Evolutionary conservation across 116 monocot species (phyloP).

Genomic region (Thalassia testudinum): DNA sequence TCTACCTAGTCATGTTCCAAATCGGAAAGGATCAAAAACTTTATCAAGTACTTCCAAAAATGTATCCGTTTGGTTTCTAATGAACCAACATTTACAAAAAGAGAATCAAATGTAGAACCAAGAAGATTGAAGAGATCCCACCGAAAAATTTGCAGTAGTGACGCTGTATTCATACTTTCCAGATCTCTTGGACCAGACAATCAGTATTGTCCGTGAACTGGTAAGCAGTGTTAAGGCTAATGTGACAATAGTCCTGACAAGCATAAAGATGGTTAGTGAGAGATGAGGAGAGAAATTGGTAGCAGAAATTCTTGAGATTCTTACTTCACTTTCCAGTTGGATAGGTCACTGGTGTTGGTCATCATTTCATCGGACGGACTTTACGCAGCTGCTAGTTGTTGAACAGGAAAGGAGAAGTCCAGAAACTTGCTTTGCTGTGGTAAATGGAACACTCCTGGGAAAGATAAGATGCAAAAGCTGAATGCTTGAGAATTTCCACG

Average conservation of each 20-base stretch:
- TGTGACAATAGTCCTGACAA: conserved; percentile 71
- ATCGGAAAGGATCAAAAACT: too few species aligned
- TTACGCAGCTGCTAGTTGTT: too few species aligned
- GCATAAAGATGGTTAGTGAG: background rate
- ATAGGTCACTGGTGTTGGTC: conserved; percentile 8
- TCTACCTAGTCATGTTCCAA: conserved; percentile 40
- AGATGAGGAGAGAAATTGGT: background rate
- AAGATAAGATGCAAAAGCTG: too few species aligned
- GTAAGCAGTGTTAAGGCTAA: conserved; percentile 88
- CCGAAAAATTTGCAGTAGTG: conserved; percentile 91
- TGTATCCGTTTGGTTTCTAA: too few species aligned
- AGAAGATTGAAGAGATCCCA: conserved; percentile 9
- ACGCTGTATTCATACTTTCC: conserved; percentile 97
- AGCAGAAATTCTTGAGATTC: background rate
- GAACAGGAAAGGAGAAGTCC: too few species aligned
- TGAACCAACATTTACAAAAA: too few species aligned
- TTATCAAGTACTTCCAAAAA: too few species aligned
- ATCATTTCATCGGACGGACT: too few species aligned
- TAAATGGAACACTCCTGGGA: too few species aligned
- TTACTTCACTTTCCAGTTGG: conserved; percentile 87
- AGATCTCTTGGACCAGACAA: conserved; percentile 96
- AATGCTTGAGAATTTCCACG: too few species aligned
- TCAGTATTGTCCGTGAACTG: conserved; percentile 92
- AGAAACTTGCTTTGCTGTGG: too few species aligned
- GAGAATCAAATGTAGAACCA: too few species aligned